These are phyloP conservation scores for Noccaea caerulescens DNA, from an alignment of 345 rosid genomes.

Conservation along the genomic window DNA sequence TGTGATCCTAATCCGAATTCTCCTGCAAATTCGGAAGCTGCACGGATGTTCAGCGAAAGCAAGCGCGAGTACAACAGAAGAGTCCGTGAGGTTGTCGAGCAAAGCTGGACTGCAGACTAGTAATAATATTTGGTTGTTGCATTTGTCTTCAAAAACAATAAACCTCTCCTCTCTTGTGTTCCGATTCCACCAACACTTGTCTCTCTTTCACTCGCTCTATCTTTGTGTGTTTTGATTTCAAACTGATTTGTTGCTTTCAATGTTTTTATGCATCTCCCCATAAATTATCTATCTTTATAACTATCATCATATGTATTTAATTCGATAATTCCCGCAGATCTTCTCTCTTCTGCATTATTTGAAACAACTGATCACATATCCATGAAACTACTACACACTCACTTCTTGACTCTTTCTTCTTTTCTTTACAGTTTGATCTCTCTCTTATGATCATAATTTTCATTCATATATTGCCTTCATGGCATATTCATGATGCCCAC, in stretches of 20 bases:
- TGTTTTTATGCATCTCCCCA: constrained; percentile 29
- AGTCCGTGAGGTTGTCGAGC: constrained; percentile 87
- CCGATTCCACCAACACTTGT: constrained; percentile 17
- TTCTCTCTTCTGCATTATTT: background rate
- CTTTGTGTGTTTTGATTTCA: constrained; percentile 25
- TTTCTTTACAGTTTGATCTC: constrained; percentile 3
- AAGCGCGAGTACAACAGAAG: constrained; percentile 93
- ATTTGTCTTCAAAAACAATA: constrained; percentile 20
- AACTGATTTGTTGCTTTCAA: constrained; percentile 31
- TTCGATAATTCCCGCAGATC: background rate
- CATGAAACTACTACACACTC: constrained; percentile 9
- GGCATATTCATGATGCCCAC: constrained; percentile 61
- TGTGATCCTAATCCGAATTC: constrained; percentile 97
- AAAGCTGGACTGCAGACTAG: constrained; percentile 93
- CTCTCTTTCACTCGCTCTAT: background rate
- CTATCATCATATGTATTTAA: constrained; percentile 16
- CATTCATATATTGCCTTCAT: constrained; percentile 33
- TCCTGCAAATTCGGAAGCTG: constrained; percentile 99
- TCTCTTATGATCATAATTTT: background rate
- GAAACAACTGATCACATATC: background rate
- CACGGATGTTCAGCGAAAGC: constrained; percentile 92
- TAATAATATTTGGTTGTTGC: constrained; percentile 24
- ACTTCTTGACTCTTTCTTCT: constrained; percentile 11
- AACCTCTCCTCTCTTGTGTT: constrained; percentile 24
- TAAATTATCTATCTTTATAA: constrained; percentile 15